Evolutionary conservation across 1,284 basidiomycete species (phyloP).

Genomic region (Gastroboletus turbinatus): DNA sequence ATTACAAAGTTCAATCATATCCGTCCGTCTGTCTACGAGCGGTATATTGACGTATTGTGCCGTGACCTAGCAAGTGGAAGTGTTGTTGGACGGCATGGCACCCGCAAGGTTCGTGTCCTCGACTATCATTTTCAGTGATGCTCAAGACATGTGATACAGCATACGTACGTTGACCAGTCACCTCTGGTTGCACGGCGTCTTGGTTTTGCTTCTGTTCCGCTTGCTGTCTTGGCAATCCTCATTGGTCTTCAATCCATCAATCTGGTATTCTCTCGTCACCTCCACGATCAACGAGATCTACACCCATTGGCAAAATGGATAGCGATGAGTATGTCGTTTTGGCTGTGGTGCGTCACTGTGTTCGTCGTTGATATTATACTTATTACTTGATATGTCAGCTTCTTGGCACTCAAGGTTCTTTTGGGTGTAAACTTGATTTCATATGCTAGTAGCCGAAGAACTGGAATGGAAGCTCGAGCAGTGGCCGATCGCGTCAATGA

Average conservation of each 20-base stretch:
- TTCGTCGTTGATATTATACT: background rate
- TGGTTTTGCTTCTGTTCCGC: slow-evolving; percentile 90
- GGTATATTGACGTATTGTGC: slow-evolving; percentile 95
- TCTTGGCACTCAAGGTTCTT: slow-evolving; percentile 84
- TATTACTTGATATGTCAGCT: slow-evolving; percentile 42
- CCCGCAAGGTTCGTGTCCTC: slow-evolving; percentile 57
- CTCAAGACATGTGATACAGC: slow-evolving; percentile 41
- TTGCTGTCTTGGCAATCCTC: slow-evolving; percentile 89
- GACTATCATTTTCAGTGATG: background rate
- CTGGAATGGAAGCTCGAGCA: slow-evolving; percentile 75
- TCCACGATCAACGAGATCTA: slow-evolving; percentile 32
- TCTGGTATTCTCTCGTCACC: slow-evolving; percentile 53
- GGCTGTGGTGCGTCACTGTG: slow-evolving; percentile 67
- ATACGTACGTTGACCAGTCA: slow-evolving; percentile 93
- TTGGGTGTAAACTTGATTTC: slow-evolving; percentile 85
- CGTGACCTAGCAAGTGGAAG: slow-evolving; percentile 88
- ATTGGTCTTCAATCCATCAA: slow-evolving; percentile 82
- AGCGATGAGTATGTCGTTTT: slow-evolving; percentile 67
- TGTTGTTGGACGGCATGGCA: slow-evolving; percentile 61
- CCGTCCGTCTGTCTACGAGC: slow-evolving; percentile 90
- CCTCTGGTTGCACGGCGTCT: slow-evolving; percentile 91
- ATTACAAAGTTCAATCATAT: slow-evolving; percentile 99
- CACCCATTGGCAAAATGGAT: slow-evolving; percentile 61
- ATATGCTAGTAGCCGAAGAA: slow-evolving; percentile 74
- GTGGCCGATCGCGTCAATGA: slow-evolving; percentile 76